These are phyloP conservation scores for Populus deltoides DNA, from an alignment of 345 rosid genomes.

Conservation along the genomic window DNA sequence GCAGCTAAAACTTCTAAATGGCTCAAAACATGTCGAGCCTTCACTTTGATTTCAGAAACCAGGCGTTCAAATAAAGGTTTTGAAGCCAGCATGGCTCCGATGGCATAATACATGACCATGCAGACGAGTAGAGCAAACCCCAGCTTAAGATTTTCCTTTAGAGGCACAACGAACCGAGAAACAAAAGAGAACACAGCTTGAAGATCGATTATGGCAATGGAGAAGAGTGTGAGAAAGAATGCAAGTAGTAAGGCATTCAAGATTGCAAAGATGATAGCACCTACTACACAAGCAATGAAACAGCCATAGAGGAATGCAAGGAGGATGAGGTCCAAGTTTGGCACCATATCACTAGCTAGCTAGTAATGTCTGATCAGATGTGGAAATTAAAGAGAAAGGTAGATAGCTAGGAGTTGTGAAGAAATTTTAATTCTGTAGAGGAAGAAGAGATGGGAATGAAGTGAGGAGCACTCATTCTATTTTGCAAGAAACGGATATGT, in stretches of 20 bases:
- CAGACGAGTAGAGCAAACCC: conserved; percentile 33
- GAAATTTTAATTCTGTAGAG: background rate
- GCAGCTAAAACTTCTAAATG: background rate
- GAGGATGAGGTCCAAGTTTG: conserved; percentile 40
- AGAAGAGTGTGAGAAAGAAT: conserved; percentile 21
- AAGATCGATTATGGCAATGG: conserved; percentile 28
- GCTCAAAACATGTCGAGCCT: background rate
- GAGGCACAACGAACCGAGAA: conserved; percentile 1
- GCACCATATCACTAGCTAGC: conserved; percentile 21
- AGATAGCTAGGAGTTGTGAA: background rate
- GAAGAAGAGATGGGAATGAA: conserved; percentile 31
- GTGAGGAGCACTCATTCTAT: conserved; percentile 37
- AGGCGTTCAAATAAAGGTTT: conserved; percentile 5
- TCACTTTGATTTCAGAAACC: conserved; percentile 10
- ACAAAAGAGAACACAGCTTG: background rate
- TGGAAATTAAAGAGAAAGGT: background rate
- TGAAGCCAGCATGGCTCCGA: conserved; percentile 1
- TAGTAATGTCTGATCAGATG: background rate
- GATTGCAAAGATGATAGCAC: conserved; percentile 12
- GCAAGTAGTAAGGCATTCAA: conserved; percentile 21
- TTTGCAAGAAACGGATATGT: background rate
- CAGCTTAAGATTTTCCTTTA: conserved; percentile 27
- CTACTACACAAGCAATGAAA: conserved; percentile 26
- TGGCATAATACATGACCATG: background rate
- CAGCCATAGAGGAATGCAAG: conserved; percentile 33